Percentiles rank a stretch among this genome's conserved stretches.
Evolutionary conservation across 192 early-diverging fungal genomes (phyloP).

Genomic region (Mortierella claussenii): DNA sequence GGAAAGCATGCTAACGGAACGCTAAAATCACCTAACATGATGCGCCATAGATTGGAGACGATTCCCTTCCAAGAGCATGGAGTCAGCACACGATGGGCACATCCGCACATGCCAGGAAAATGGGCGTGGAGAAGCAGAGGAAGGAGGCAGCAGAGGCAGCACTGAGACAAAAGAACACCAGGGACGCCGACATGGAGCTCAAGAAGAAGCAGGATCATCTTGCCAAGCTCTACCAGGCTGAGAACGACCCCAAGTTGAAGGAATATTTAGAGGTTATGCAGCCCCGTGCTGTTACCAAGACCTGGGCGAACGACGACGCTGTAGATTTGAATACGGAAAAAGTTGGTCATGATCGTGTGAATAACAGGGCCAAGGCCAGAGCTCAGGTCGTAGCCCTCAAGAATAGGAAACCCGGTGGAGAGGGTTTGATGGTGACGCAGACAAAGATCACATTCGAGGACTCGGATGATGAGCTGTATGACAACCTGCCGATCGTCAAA

Average conservation of each 20-base stretch:
- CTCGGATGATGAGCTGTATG: conserved; percentile 81
- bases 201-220: conserved; percentile 63
- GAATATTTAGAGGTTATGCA: conserved; percentile 94
- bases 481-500: conserved; percentile 70
- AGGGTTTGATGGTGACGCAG: conserved; percentile 67
- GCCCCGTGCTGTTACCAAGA: conserved; percentile 77
- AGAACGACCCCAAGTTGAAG: conserved; percentile 84
- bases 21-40: too few species aligned
- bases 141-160: conserved; percentile 38
- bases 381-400: conserved; percentile 56
- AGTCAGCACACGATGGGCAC: conserved; percentile 87
- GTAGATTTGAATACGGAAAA: conserved; percentile 46
- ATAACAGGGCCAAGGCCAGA: conserved; percentile 47
- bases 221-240: conserved; percentile 61
- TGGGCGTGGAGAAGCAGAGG: conserved; percentile 58
- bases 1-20: too few species aligned
- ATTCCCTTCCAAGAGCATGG: conserved; percentile 89
- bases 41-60: conserved; percentile 76
- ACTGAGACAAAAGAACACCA: conserved; percentile 32
- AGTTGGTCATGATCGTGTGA: conserved; percentile 34
- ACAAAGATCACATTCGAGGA: conserved; percentile 70
- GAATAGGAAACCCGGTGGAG: conserved; percentile 71
- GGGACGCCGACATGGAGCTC: conserved; percentile 51
- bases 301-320: conserved; percentile 96
- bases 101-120: conserved; percentile 72